Evolutionary conservation across 257 asterid genomes (phyloP), one percentile per base, ranked within the genome.

Genomic region (Nemophila menziesii): DNA sequence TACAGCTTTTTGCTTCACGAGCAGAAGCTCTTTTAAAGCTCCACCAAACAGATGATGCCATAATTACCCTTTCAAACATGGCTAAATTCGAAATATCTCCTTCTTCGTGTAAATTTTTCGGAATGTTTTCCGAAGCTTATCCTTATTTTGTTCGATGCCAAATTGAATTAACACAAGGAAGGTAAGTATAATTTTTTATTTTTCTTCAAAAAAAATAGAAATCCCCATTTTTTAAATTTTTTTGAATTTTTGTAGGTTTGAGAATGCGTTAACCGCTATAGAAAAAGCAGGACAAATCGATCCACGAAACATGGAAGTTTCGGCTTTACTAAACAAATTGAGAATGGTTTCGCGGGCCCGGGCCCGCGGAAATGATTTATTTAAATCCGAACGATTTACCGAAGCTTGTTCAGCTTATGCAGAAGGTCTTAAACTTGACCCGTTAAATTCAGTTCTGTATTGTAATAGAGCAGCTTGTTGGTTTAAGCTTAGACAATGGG

Each of bases 401-500:
- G 86, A 82, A 63, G 93, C 93, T 11, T 73, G 79, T 62, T 56
- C 70, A 13, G 93, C 86, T 10, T 82, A 82, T 36, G 79, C 71
- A 18, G 92, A 78, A 57, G 93, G 93, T 33, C 80, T 82, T 44
- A 58, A 44, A 19, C 51, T 57, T 1, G 92, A 78, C 61, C 72
- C 84, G 48, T 65, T 73, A 12, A 82, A 68, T 48, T 62, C 86
- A 5, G 71, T 82, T 52, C 77, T 82, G 42, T 82, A 70, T 60
- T 72, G 86, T 70, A 82, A 82, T 39, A 70, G 93, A 69, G 92
- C 93, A 6, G 92, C 86, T 61, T 82, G 93, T 52, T 82, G 93
- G 92, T 82, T 62, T 63, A 81, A 78, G 72, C 80, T 81, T 17
- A 73, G 72, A 16, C 60, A 67, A 60, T 81, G 92, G 92, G 77